These are phyloP conservation scores for Saxophila tyrrhenica DNA, from an alignment of 495 filamentous ascomycete genomes.

Conservation along the genomic window DNA sequence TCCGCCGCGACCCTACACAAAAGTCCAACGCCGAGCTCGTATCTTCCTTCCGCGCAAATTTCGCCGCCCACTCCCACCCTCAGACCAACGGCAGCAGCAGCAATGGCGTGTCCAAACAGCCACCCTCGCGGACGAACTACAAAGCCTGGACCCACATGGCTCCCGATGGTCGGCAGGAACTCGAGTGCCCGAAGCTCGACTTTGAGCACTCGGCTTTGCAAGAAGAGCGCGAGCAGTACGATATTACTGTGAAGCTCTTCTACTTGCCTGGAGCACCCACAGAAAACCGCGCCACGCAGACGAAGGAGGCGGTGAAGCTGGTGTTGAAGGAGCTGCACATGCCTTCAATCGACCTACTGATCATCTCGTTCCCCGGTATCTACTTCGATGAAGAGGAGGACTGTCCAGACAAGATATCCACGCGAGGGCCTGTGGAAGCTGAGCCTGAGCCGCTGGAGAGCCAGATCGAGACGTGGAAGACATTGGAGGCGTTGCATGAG, in stretches of 20 bases:
- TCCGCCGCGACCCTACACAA: slow-evolving; percentile 58
- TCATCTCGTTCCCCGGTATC: slow-evolving; percentile 86
- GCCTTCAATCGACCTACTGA: slow-evolving; percentile 70
- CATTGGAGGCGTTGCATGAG: slow-evolving; percentile 63
- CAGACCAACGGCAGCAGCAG: slow-evolving; percentile 3
- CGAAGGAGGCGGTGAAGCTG: slow-evolving; percentile 61
- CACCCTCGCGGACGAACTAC: slow-evolving; percentile 23
- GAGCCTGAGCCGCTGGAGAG: slow-evolving; percentile 48
- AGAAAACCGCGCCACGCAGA: slow-evolving; percentile 50
- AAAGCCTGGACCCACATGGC: slow-evolving; percentile 47
- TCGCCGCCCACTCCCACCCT: slow-evolving; percentile 39
- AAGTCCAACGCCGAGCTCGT: slow-evolving; percentile 83
- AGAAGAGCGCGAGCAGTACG: slow-evolving; percentile 71
- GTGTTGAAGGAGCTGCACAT: slow-evolving; percentile 70
- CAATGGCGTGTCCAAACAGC: not conserved
- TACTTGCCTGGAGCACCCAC: slow-evolving; percentile 58
- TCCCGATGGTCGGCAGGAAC: slow-evolving; percentile 36
- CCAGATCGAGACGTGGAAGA: slow-evolving; percentile 58
- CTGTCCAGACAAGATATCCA: slow-evolving; percentile 39
- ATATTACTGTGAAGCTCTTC: slow-evolving; percentile 90
- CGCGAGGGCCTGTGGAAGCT: slow-evolving; percentile 26
- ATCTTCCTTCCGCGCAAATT: slow-evolving; percentile 72
- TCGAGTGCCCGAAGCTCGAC: slow-evolving; percentile 70
- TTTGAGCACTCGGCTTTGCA: slow-evolving; percentile 57
- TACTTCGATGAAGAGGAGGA: slow-evolving; percentile 76